Evolutionary conservation across 2,329 filamentous ascomycete species (phyloP).

Genomic region (Aureobasidium mangrovei): DNA sequence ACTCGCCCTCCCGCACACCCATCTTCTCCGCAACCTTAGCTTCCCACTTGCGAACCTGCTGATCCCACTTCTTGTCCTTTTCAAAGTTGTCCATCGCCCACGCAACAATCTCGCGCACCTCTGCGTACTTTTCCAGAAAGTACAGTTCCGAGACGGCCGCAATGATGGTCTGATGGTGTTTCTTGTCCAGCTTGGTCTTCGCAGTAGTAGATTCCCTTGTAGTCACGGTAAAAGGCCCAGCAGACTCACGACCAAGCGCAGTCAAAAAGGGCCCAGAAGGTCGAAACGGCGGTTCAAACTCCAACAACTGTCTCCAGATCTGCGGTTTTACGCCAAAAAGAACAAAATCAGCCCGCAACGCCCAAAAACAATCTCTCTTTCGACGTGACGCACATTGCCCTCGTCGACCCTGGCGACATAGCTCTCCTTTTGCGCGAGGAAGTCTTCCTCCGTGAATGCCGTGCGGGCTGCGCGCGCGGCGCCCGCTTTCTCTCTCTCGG

Average conservation of each 20-base stretch:
- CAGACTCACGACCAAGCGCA: not conserved
- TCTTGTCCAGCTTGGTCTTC: constrained; percentile 23
- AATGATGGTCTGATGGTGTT: constrained; percentile 30
- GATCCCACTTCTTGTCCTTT: constrained; percentile 18
- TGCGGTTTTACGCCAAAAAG: not conserved
- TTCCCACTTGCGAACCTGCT: constrained; percentile 4
- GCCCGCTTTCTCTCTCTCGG: constrained; percentile 8
- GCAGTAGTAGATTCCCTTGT: not conserved
- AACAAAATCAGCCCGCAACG: not conserved
- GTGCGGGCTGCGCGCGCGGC: constrained; percentile 22
- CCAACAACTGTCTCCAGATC: constrained; percentile 9
- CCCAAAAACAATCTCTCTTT: not conserved
- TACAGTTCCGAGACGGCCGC: constrained; percentile 52
- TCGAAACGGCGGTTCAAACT: not conserved
- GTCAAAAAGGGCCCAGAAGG: not conserved
- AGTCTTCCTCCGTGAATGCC: constrained; percentile 26
- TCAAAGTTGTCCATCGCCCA: constrained; percentile 19
- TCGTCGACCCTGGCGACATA: constrained; percentile 26
- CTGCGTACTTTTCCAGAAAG: constrained; percentile 49
- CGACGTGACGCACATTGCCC: constrained; percentile 19
- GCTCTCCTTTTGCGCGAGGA: constrained; percentile 22
- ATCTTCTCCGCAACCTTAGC: constrained; percentile 19
- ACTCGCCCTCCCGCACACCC: not conserved
- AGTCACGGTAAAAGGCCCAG: not conserved
- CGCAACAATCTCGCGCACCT: constrained; percentile 23